These are phyloP conservation scores for Psidium friedrichsthalianum DNA, from an alignment of 345 rosid species.

Conservation along the genomic window DNA sequence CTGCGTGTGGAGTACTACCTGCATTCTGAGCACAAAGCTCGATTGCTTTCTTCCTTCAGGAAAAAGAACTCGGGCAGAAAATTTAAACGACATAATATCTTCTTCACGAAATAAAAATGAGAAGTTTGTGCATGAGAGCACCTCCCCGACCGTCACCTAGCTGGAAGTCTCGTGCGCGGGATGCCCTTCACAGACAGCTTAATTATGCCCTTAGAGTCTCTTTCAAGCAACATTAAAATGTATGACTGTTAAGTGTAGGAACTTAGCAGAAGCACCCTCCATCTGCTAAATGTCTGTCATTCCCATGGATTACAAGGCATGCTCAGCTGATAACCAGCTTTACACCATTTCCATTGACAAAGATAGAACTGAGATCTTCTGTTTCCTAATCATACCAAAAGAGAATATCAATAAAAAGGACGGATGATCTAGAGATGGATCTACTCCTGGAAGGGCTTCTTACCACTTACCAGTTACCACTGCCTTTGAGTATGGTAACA, in stretches of 20 bases:
- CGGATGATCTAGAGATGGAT: background rate
- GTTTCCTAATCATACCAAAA: background rate
- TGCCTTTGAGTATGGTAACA: background rate
- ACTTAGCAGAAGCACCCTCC: background rate
- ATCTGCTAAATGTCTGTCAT: background rate
- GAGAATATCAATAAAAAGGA: background rate
- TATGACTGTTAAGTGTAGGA: background rate
- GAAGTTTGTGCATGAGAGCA: background rate
- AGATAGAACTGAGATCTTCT: background rate
- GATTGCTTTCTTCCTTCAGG: background rate
- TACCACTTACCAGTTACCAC: background rate
- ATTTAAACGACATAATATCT: background rate
- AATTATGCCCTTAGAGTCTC: background rate
- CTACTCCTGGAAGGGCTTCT: background rate
- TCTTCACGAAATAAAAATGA: background rate
- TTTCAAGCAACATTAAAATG: background rate
- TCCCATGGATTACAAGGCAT: background rate
- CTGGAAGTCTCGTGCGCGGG: background rate
- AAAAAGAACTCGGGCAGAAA: background rate
- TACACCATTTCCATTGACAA: background rate
- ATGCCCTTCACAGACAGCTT: background rate
- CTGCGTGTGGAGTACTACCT: background rate
- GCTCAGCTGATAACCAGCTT: background rate
- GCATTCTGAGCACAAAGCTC: background rate
- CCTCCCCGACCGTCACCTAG: background rate